A percentile compares a stretch with the other conserved stretches of the same genome.
Conservation (phyloP, 768 basidiomycete genomes). For the Tremella fuciformis region DNA sequence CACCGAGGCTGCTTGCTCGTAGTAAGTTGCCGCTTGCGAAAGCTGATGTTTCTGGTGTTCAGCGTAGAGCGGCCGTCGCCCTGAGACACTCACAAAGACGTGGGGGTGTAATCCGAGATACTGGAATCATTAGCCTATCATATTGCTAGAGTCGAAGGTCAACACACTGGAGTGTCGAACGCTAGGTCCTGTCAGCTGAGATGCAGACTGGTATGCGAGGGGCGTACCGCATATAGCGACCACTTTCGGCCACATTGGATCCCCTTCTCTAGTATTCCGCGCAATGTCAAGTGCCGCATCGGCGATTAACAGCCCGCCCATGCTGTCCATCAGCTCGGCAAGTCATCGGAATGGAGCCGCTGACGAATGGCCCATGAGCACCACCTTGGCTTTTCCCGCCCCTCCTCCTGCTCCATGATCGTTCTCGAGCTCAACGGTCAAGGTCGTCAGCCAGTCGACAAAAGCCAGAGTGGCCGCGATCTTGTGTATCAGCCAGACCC, state of each 20-base stretch:
- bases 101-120: slow-evolving; percentile 80
- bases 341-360: slow-evolving; percentile 1
- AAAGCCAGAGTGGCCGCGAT: slow-evolving; percentile 77
- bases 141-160: slow-evolving; percentile 1
- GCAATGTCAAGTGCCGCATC: slow-evolving; percentile 75
- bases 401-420: slow-evolving; percentile 67
- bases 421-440: slow-evolving; percentile 80
- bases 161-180: slow-evolving; percentile 82
- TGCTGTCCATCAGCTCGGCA: slow-evolving; percentile 56
- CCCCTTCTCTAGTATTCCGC: slow-evolving; percentile 62
- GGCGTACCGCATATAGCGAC: slow-evolving; percentile 57
- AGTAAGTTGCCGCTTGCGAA: slow-evolving; percentile 69
- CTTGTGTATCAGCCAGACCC: slow-evolving; percentile 52
- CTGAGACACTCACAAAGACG: slow-evolving; percentile 32
- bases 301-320: slow-evolving; percentile 87
- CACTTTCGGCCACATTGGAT: slow-evolving; percentile 82
- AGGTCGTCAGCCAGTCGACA: slow-evolving; percentile 86
- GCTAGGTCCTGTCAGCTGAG: slow-evolving; percentile 58
- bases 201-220: neutral
- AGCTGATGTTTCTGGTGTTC: slow-evolving; percentile 65
- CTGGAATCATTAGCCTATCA: slow-evolving; percentile 54
- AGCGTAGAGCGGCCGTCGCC: slow-evolving; percentile 2
- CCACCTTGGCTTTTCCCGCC: slow-evolving; percentile 62
- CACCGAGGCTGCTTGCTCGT: slow-evolving; percentile 62
- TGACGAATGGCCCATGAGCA: slow-evolving; percentile 74